Evolutionary conservation across 176 grass and related monocot species (phyloP), one percentile per base, ranked within the genome.

Genomic region (Secale cereale): DNA sequence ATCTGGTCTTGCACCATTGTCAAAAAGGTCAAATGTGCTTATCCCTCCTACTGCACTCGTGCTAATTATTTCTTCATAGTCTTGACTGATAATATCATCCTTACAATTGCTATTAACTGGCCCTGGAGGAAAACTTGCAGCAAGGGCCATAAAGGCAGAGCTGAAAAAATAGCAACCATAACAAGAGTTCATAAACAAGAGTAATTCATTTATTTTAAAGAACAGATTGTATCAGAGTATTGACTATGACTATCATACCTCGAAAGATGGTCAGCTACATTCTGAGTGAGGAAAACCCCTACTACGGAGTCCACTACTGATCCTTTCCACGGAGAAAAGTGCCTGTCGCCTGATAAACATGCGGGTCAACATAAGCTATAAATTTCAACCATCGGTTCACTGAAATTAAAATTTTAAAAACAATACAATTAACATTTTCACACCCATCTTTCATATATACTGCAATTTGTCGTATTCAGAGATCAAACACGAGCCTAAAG

Each of bases 281-380:
- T 95, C 71, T 95, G 93, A 74, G 93, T 95, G n/a, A 95, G 93
- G 74, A 95, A 95, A 23, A 92, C 93, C 33, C 93, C 93, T 65
- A 95, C 83, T 33, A 92, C 90, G 63, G 93, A 95, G 60, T 95
- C 93, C 52, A 95, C 86, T 22, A 95, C 86, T 70, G 93, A 95
- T 88, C 93, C 93, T 90, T 95, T 95, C 93, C 93, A 95, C 50
- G 90, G 90, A 79, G 93, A 95, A 50, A 95, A 95, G n/a, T 62
- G 80, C 14, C 93, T 90, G 45, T 95, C 90, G 5, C 93, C 90
- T 95, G 82, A 90, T 72, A 88, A 70, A 82, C 63, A 88, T 81
- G 71, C 1, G 23, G 68, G 82, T 78, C 0, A 10, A 22, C 26
- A 62, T 52, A 76, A 87, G 68, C 9, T 59, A 69, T 14, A 80